Evolutionary conservation across 345 rosid species (phyloP), one percentile per base, ranked within the genome.

Genomic region (Gossypium raimondii): DNA sequence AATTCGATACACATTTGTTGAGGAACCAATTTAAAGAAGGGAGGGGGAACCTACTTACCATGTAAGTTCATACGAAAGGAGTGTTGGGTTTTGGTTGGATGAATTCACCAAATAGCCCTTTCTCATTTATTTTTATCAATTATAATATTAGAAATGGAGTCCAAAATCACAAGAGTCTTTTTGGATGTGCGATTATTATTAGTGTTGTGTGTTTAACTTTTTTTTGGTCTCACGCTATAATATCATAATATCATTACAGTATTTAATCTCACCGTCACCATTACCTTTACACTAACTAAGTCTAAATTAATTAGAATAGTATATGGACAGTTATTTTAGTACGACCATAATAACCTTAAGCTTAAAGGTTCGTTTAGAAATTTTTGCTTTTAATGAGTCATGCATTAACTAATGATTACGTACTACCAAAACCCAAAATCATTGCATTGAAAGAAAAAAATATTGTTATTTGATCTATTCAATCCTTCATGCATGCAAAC

Each of bases 1-100:
- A 89, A 87, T 83, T 82, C 84, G 76, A 59, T 85, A 75, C 89
- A 84, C 90, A 85, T 83, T 82, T 85, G 78, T 65, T 17, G 74
- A 58, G 81, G 79, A 88, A 75, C 78, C 73, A 64, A 78, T 81
- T 47, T 67, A 12, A 67, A 67, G 17, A 13, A 50, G 17, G 22
- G 48, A 8, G 73, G 56, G 72, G 74, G 24, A 59, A 62, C 82
- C 73, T 77, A 72, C 75, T 77, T 86, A 67, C 70, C 78, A 73
- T 72, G 76, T 61, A 82, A 74, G 80, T 62, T 64, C 82, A 68
- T 77, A 80, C 60, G 20, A 78, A 80, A 83, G 81, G 67, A 72
- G 13, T 10, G 76, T 59, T 79, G 78, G 73, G 69, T n/a, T 70
- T 81, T 11, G 61, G 34, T 2, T 60, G 72, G 16, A 41, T 67